A percentile compares a stretch with the other conserved stretches of the same genome.
Conservation (phyloP, 2,329 filamentous ascomycete genomes). For the Aspergillus glaucus region DNA sequence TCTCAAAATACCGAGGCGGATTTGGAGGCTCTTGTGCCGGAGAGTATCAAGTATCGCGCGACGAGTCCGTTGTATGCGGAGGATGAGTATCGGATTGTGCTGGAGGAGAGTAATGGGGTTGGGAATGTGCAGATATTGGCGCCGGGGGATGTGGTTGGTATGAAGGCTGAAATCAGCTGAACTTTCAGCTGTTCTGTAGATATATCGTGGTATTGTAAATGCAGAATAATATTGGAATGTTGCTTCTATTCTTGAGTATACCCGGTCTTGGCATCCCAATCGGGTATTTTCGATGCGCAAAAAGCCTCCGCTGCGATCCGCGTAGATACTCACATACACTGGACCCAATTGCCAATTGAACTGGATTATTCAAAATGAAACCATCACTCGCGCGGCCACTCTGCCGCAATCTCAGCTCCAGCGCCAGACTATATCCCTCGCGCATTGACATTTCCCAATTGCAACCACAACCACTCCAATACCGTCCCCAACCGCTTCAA, state of each 20-base stretch:
- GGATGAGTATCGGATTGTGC: slow-evolving; percentile 41
- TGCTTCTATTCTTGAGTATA: background rate
- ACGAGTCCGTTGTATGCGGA: slow-evolving; percentile 46
- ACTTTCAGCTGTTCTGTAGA: background rate
- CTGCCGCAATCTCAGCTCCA: background rate
- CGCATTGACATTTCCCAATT: background rate
- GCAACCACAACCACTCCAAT: background rate
- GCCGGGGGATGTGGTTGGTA: slow-evolving; percentile 24
- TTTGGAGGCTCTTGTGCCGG: slow-evolving; percentile 26
- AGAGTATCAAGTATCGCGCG: slow-evolving; percentile 43
- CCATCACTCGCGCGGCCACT: background rate
- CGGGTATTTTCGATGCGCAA: too few species aligned
- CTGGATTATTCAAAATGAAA: slow-evolving; percentile 2
- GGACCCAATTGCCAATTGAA: too few species aligned
- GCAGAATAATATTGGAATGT: background rate
- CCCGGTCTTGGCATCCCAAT: too few species aligned
- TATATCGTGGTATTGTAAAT: background rate
- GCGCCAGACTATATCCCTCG: background rate
- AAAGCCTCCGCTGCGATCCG: too few species aligned
- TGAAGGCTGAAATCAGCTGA: slow-evolving; percentile 33
- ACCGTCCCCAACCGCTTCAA: slow-evolving; percentile 4
- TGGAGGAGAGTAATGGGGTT: slow-evolving; percentile 30
- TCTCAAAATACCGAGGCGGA: slow-evolving; percentile 6
- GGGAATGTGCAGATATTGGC: slow-evolving; percentile 30
- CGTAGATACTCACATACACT: too few species aligned